Base-by-base conservation (phyloP, 306 rosid genomes). In the Pueraria montana region DNA sequence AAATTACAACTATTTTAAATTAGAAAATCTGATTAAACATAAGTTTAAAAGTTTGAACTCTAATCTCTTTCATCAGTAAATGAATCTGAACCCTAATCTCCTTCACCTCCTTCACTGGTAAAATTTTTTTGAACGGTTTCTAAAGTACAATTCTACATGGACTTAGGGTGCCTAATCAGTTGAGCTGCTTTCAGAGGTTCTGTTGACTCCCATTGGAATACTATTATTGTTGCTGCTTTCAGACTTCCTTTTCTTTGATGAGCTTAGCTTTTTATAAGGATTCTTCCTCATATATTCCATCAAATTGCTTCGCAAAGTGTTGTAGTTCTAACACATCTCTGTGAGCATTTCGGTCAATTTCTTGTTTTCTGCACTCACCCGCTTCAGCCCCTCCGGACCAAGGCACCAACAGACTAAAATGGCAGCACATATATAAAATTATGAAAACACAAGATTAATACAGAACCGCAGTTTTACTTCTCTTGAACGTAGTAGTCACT, bases 161-260 rank as follows among this genome's bases (percentile, higher is more conserved):
- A n/a, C n/a, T n/a, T n/a, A n/a, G n/a, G n/a, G n/a, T n/a, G n/a
- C n/a, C n/a, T n/a, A n/a, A 46, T 96, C 97, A 32, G 94, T 90
- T 7, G 99, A 94, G 89, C 99, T 92, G 81, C 95, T 92, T 38
- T 91, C 99, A 1, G 99, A 93, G 89, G 89, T 95, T 14, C 95
- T 97, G 76, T 88, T 86, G 63, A 79, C 72, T 34, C 65, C 76
- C 18, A 71, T 36, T 68, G 77, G 68, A 77, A 66, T 61, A 63
- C 80, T 78, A 61, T 82, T 84, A 76, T 83, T 88, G 79, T 83
- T 87, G 64, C 92, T 89, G 80, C 94, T 88, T 42, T 91, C 95
- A 0, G 94, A 93, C 43, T 95, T 95, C 62, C 98, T 95, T 79
- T 95, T 95, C 90, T 77, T 95, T 3, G 93, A 72, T 8, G 93